Conservation (phyloP, 2,329 filamentous ascomycete species). For the Pestalotiopsis fici region DNA sequence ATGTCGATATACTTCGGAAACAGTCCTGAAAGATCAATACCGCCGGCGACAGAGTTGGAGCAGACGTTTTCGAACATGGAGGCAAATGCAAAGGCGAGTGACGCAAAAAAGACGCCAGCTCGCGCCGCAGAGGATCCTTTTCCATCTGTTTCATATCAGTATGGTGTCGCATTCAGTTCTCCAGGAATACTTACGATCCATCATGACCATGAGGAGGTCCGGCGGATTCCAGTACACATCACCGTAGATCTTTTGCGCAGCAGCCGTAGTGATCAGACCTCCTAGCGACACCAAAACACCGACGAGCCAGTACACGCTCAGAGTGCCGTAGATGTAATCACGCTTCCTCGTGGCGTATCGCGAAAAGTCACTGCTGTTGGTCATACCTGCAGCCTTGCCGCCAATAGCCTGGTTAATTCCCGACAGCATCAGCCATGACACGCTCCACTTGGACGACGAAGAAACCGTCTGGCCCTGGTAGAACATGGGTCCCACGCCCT, state of each 20-base stretch:
- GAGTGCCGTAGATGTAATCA: constrained; percentile 36
- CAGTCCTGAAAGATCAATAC: constrained; percentile 21
- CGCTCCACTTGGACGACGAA: constrained; percentile 30
- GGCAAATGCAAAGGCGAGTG: constrained; percentile 36
- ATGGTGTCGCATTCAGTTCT: neutral
- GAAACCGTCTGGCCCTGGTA: constrained; percentile 33
- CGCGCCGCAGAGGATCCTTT: constrained; percentile 31
- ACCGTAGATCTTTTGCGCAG: constrained; percentile 44
- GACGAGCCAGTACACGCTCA: constrained; percentile 38
- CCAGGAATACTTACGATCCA: constrained; percentile 27
- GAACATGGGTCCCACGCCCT: constrained; percentile 45
- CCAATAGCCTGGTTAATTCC: constrained; percentile 43
- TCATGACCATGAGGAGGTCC: constrained; percentile 44
- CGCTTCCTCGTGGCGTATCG: constrained; percentile 35
- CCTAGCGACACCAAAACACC: constrained; percentile 41
- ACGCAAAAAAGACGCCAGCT: constrained; percentile 23
- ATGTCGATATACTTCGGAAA: constrained; percentile 25
- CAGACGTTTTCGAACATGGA: constrained; percentile 39
- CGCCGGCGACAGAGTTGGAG: constrained; percentile 23
- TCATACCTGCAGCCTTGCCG: constrained; percentile 33
- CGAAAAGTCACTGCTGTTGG: constrained; percentile 38
- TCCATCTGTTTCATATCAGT: constrained; percentile 23
- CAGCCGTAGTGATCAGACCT: constrained; percentile 43
- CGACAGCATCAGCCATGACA: constrained; percentile 43
- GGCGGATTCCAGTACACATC: constrained; percentile 48